Evolutionary conservation across 805 yeast species (phyloP).

Genomic region (Maudiozyma turicensis): DNA sequence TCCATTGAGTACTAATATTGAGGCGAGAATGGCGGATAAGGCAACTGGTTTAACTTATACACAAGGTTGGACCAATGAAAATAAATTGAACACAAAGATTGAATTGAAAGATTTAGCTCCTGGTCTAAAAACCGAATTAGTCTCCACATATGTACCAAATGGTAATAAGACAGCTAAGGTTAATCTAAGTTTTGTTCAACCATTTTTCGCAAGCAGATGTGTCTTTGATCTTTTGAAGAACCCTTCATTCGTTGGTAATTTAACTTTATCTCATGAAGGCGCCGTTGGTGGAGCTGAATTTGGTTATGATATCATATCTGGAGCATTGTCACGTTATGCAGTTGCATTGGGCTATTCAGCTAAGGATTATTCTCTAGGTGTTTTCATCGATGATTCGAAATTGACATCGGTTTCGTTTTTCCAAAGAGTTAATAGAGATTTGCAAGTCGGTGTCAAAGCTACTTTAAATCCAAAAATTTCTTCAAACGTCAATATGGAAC

Average conservation of each 20-base stretch:
- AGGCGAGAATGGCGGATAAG: conserved; percentile 89
- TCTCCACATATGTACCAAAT: conserved; percentile 77
- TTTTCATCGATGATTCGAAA: conserved; percentile 74
- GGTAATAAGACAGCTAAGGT: conserved; percentile 82
- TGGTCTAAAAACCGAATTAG: conserved; percentile 87
- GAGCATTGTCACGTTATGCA: conserved; percentile 88
- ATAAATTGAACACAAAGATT: conserved; percentile 82
- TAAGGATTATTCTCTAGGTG: conserved; percentile 64
- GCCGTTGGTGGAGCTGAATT: conserved; percentile 95
- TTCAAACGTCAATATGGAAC: conserved; percentile 81
- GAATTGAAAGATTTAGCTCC: conserved; percentile 90
- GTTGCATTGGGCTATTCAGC: conserved; percentile 90
- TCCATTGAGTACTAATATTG: conserved; percentile 78
- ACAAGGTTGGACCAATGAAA: conserved; percentile 97
- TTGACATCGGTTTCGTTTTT: conserved; percentile 91
- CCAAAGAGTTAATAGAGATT: conserved; percentile 85
- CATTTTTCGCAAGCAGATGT: conserved; percentile 87
- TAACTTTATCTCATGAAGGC: conserved; percentile 91
- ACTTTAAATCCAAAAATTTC: conserved; percentile 75
- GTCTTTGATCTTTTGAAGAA: conserved; percentile 93
- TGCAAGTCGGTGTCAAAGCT: conserved; percentile 98
- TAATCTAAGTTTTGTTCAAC: conserved; percentile 85
- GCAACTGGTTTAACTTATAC: conserved; percentile 85
- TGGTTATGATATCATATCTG: conserved; percentile 90
- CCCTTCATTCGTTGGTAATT: conserved; percentile 90